Evolutionary conservation across 495 filamentous ascomycete genomes (phyloP), one percentile per base, ranked within the genome.

Genomic region (Xylaria flabelliformis): DNA sequence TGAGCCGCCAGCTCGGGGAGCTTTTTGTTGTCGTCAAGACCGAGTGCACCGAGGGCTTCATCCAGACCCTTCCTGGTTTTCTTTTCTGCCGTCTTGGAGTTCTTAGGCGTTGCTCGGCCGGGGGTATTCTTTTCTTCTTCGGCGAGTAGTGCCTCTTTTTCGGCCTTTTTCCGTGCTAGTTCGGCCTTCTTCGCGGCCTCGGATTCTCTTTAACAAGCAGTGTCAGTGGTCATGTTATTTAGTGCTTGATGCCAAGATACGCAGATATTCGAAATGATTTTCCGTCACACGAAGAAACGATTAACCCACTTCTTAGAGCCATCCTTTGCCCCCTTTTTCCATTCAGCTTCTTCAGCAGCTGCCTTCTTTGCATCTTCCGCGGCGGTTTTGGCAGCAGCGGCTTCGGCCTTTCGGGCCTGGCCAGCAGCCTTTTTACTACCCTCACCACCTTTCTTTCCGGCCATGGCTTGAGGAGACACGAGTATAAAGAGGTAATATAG

Each of bases 371-470:
- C 81, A 24, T 92, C 86, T 64, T 91, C 91, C 0, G 76, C 89
- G 9, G 92, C 92, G 46, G 89, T 87, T 81, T 97, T 99, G 59
- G 85, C 75, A 3, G 92, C 90, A 0, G 94, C 95, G 12, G 89
- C 89, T 56, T 97, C 94, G 70, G 96, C 95, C 86, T 99, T 99
- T 84, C 94, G 86, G 69, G 95, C 94, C 77, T 98, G 93, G 74
- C 96, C 97, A 2, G 89, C 88, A 0, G 85, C 95, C 84, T 98
- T 98, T 86, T 97, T 98, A 76, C 89, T 91, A 83, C 91, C 93
- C 74, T 94, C 93, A 17, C 85, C 88, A 68, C 82, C 85, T 82
- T 94, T 97, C 82, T 93, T 93, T 59, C 82, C 83, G 6, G 81
- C 84, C 88, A 89, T 90, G 13, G 67, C 69, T 62, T 21, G 19